Conservation (phyloP, 2,329 filamentous ascomycete species). For the Colletotrichum cereale region DNA sequence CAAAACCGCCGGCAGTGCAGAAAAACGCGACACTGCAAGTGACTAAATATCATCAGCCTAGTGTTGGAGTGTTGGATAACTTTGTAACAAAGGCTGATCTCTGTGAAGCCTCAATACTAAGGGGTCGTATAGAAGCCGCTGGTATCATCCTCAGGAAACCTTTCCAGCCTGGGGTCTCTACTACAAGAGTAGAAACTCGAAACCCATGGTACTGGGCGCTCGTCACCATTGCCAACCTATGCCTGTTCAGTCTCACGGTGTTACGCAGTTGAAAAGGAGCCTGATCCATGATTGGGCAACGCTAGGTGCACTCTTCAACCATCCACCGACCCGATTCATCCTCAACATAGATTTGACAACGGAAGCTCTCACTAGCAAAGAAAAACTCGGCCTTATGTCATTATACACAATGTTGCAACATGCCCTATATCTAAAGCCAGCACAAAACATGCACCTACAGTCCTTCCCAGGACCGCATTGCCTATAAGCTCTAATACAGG, state of each 20-base stretch:
- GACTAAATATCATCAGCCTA: neutral
- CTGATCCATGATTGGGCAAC: neutral
- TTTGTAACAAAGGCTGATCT: neutral
- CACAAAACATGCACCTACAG: no score
- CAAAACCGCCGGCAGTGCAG: neutral
- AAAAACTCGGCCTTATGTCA: conserved; percentile 35
- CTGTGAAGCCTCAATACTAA: neutral
- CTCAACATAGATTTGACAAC: neutral
- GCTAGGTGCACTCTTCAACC: neutral
- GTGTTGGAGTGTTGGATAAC: neutral
- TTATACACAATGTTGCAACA: conserved; percentile 28
- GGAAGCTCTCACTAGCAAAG: neutral
- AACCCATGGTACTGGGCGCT: neutral
- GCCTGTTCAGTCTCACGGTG: neutral
- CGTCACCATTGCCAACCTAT: neutral
- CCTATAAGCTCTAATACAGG: neutral
- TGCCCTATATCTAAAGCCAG: conserved; percentile 13
- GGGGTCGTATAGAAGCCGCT: neutral
- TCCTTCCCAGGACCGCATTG: neutral
- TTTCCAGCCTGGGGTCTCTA: neutral
- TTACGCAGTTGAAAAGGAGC: neutral
- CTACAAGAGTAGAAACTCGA: neutral
- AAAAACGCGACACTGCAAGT: neutral
- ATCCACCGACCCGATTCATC: neutral
- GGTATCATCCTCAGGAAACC: neutral